phyloP scores from a whole-genome alignment of 73 alveolate genomes.

The Paramecium biaurelia region DNA sequence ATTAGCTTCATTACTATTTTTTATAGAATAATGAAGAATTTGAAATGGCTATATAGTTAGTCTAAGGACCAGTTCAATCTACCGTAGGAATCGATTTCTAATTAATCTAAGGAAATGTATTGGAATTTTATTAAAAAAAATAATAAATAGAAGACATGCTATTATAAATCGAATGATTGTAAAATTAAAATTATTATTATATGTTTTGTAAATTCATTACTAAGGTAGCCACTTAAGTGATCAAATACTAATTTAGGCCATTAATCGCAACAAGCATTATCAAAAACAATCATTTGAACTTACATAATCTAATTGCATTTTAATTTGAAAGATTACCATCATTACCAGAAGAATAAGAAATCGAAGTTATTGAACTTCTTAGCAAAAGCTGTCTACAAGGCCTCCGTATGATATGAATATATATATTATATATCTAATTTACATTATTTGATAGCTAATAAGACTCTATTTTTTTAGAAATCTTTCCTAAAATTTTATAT shows the following conservation, averaged over 20 bases:
- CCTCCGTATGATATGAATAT: neutral
- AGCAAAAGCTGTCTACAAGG: neutral
- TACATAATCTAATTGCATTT: neutral
- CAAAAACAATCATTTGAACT: neutral
- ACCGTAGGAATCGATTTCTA: neutral
- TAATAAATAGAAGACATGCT: conserved; percentile 3
- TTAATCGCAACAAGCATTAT: neutral
- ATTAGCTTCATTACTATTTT: neutral
- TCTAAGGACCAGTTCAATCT: neutral
- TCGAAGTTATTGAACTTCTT: neutral
- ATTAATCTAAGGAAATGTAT: neutral
- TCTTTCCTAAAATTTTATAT: neutral
- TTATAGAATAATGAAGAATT: neutral
- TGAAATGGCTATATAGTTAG: conserved; percentile 17
- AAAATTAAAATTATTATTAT: neutral
- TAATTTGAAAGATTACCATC: neutral
- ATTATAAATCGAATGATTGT: neutral
- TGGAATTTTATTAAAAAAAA: neutral
- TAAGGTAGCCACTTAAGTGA: neutral
- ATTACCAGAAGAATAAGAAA: conserved; percentile 1
- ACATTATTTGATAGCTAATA: neutral
- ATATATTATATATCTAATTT: neutral
- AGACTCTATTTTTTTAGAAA: neutral
- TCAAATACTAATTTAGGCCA: neutral
- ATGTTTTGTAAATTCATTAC: neutral